A percentile compares a stretch with the other conserved stretches of the same genome.
Evolutionary conservation across 2,329 filamentous ascomycete species (phyloP).

Genomic region (Arthrobotrys sphaeroides): DNA sequence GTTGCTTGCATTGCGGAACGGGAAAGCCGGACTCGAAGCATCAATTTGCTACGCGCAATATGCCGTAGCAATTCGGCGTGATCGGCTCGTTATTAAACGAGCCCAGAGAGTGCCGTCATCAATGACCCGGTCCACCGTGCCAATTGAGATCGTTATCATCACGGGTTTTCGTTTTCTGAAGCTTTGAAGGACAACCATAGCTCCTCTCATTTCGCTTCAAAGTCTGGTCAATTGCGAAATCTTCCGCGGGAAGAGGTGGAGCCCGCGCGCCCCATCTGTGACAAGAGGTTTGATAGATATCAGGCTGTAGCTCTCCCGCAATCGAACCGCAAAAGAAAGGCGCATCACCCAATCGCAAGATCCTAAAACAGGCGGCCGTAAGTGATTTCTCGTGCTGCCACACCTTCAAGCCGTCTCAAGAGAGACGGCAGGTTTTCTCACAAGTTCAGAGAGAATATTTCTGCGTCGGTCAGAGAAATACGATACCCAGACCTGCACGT

Average conservation of each 20-base stretch:
- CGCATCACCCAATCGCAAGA: constrained; percentile 28
- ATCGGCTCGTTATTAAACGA: constrained; percentile 46
- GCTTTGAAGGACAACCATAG: not conserved
- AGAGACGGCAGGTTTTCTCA: constrained; percentile 32
- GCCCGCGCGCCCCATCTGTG: constrained; percentile 10
- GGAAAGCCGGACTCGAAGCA: constrained; percentile 41
- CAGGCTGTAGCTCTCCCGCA: constrained; percentile 48
- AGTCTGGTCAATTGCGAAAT: constrained; percentile 45
- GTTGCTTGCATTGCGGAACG: constrained; percentile 54
- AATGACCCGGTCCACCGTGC: constrained; percentile 8
- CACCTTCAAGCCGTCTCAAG: constrained; percentile 45
- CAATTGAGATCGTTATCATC: constrained; percentile 20
- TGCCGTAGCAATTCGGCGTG: constrained; percentile 47
- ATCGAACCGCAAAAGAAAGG: constrained; percentile 22
- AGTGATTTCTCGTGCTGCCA: constrained; percentile 45
- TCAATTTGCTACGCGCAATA: constrained; percentile 45
- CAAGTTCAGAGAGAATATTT: constrained; percentile 36
- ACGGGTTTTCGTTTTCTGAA: constrained; percentile 22
- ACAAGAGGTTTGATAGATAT: constrained; percentile 18
- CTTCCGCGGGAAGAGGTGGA: constrained; percentile 40
- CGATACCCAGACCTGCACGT: constrained; percentile 38
- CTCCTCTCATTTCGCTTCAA: constrained; percentile 52
- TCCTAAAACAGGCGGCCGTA: not conserved
- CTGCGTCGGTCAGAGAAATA: constrained; percentile 26
- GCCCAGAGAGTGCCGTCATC: constrained; percentile 41